These are phyloP conservation scores for Solanum phureja DNA, from an alignment of 257 asterid genomes.

Conservation along the genomic window DNA sequence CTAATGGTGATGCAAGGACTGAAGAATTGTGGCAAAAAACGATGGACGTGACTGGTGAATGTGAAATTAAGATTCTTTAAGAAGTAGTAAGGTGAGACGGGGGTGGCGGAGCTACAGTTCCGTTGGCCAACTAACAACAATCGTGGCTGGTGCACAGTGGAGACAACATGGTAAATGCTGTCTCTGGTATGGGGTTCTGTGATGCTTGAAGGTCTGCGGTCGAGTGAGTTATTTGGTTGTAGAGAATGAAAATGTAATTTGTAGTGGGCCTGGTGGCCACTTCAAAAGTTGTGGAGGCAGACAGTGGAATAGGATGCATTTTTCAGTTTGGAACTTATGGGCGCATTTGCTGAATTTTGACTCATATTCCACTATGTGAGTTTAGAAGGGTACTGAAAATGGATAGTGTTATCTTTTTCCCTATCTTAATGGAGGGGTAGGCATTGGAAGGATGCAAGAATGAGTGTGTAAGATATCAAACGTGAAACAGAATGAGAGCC, in stretches of 20 bases:
- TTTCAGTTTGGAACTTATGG: not conserved
- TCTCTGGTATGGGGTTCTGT: not conserved
- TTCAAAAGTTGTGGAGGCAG: not conserved
- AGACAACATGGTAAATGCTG: not conserved
- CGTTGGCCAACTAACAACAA: not conserved
- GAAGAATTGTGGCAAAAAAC: not conserved
- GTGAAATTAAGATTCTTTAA: not conserved
- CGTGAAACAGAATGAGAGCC: not conserved
- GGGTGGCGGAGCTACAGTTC: not conserved
- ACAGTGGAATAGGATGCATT: not conserved
- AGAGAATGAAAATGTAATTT: not conserved
- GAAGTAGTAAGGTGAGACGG: not conserved
- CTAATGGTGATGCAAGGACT: not conserved
- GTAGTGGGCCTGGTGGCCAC: not conserved
- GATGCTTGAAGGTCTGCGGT: not conserved
- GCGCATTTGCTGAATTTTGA: not conserved
- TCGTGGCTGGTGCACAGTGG: not conserved
- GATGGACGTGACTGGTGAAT: not conserved
- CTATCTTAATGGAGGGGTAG: not conserved
- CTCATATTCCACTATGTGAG: not conserved
- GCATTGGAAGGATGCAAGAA: not conserved
- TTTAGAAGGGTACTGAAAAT: not conserved
- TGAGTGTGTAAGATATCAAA: not conserved
- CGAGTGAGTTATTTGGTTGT: not conserved
- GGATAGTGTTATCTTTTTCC: not conserved